Evolutionary conservation across 345 rosid species (phyloP).

Genomic region (Gossypium stocksii): DNA sequence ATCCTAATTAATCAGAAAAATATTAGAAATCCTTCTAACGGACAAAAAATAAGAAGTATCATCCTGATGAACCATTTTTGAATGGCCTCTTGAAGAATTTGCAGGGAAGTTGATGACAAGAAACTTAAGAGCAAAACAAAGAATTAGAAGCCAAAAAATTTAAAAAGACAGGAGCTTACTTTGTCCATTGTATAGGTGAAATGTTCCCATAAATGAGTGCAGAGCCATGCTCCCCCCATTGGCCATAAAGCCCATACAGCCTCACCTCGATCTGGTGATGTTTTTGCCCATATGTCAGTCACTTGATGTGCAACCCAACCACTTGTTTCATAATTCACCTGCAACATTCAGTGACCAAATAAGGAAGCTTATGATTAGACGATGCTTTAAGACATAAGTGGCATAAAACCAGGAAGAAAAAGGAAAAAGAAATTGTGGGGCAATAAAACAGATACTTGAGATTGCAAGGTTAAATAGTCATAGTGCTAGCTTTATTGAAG

Average conservation of each 20-base stretch:
- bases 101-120: neutral
- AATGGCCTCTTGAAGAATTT: neutral
- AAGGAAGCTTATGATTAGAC: neutral
- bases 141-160: neutral
- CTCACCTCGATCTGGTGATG: constrained; percentile 76
- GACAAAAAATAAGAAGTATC: neutral
- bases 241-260: constrained; percentile 92
- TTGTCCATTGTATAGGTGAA: constrained; percentile 74
- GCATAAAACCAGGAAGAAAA: neutral
- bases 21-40: neutral
- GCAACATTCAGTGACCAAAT: constrained; percentile 1
- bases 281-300: constrained; percentile 93
- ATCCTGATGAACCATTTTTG: neutral
- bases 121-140: neutral
- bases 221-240: constrained; percentile 99
- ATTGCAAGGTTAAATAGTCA: neutral
- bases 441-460: neutral
- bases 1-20: constrained; percentile 43
- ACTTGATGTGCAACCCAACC: constrained; percentile 96
- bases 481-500: neutral
- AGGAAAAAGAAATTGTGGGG: neutral
- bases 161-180: constrained; percentile 37
- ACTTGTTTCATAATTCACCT: constrained; percentile 83
- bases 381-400: neutral
- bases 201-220: constrained; percentile 94